Evolutionary conservation across 768 basidiomycete species (phyloP), one percentile per base, ranked within the genome.

Genomic region (Clitopilus hobsonii): DNA sequence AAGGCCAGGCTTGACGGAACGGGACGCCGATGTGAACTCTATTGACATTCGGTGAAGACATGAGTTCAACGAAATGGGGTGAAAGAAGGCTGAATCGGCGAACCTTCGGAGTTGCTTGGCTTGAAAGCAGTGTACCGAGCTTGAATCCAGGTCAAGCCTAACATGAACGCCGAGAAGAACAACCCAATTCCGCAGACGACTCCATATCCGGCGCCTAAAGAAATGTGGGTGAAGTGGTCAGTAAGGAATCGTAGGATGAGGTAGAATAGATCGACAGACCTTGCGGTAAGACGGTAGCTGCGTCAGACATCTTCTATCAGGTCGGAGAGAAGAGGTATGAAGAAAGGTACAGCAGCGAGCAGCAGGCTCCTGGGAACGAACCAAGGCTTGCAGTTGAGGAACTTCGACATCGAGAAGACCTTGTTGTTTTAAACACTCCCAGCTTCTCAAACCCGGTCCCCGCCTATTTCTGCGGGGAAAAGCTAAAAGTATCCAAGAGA

Each of bases 1-100:
- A 45, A 98, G 76, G 11, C 94, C 94, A 6, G 95, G 92, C 60
- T 94, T 94, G 53, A 96, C 81, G 54, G 86, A 86, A 27, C 91
- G 78, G 1, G 88, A 91, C 6, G 91, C 90, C 58, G 84, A 88
- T 52, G 83, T 87, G 61, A 92, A 92, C 64, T 92, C 90, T 67
- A 16, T 32, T n/a, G n/a, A 32, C 30, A 18, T 45, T 45, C 5
- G 22, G 5, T 45, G 3, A 23, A 45, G 2, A 20, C 10, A 18
- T 18, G 16, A 23, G 22, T 16, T 45, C 41, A 45, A 45, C 22
- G 41, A 18, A 16, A 32, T 16, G 30, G 16, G 4, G n/a, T 2
- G 3, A 20, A 45, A 20, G 41, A 10, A 20, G 11, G 22, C n/a
- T 18, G 38, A 18, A 45, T 23, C 2, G 41, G 11, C 41, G 41